Conservation (phyloP, 1,284 basidiomycete species). For the Ustilago cynodontis region DNA sequence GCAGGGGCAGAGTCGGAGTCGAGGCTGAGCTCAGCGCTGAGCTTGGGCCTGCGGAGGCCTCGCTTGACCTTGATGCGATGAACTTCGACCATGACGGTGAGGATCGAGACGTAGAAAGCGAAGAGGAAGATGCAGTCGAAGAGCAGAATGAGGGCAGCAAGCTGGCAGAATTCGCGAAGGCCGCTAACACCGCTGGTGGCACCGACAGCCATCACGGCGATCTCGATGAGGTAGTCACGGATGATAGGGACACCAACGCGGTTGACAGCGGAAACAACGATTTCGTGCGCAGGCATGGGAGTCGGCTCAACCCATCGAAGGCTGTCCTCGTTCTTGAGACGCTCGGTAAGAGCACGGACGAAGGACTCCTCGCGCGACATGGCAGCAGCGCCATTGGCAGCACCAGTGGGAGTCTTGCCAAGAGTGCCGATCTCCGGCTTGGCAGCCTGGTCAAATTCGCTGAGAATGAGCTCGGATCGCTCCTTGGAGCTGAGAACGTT, state of each 20-base stretch:
- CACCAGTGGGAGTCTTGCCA: constrained; percentile 33
- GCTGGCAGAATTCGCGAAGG: constrained; percentile 91
- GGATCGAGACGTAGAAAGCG: constrained; percentile 88
- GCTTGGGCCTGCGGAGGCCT: constrained; percentile 68
- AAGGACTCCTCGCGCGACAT: constrained; percentile 61
- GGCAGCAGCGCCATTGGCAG: constrained; percentile 30
- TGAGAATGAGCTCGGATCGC: constrained; percentile 49
- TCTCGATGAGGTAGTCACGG: constrained; percentile 91
- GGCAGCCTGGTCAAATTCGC: constrained; percentile 45
- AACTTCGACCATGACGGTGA: constrained; percentile 92
- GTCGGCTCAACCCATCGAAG: constrained; percentile 72
- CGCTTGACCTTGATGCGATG: constrained; percentile 76
- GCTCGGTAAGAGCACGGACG: constrained; percentile 69
- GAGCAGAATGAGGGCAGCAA: constrained; percentile 86
- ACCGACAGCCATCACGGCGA: constrained; percentile 87
- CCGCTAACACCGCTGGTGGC: constrained; percentile 89
- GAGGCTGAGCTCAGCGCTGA: constrained; percentile 61
- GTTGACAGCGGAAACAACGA: constrained; percentile 85
- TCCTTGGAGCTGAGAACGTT: constrained; percentile 26
- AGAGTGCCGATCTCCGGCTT: constrained; percentile 40
- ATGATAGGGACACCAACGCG: constrained; percentile 85
- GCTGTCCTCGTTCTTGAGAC: constrained; percentile 68
- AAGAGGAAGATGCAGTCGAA: constrained; percentile 90
- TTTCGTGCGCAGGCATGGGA: constrained; percentile 79
- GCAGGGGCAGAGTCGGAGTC: constrained; percentile 62